Evolutionary conservation across 371 early-diverging fungal genomes (phyloP), one percentile per base, ranked within the genome.

Genomic region (Cokeromyces recurvatus): DNA sequence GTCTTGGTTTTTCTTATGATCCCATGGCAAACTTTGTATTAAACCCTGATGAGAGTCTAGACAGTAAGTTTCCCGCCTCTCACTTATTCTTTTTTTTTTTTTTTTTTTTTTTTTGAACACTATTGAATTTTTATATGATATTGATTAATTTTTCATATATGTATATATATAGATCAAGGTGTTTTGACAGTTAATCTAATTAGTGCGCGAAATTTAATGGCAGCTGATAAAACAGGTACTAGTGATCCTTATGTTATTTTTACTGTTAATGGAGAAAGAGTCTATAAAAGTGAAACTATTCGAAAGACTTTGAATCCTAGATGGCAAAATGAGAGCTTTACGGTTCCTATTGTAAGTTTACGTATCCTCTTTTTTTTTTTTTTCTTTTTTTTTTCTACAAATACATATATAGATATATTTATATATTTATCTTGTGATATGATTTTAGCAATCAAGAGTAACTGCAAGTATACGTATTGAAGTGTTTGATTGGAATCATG

Each of bases 191-290:
- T 74, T 4, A 65, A 64, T 0, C 49, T 80, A 19, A 39, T 80
- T 14, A 66, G 68, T 23, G 81, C 72, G 21, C 59, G 57, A n/a
- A 51, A 72, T 32, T 47, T 79, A 36, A 64, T 74, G 55, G 77
- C 79, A n/a, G 79, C 70, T 6, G 78, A 79, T 34, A 74, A 70
- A 34, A 51, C 62, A 1, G 72, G 72, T 42, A 78, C 80, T 0
- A 87, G 86, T 46, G 94, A 96, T 54, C 94, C 96, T 10, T 96
- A 85, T 59, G 79, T 88, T 5, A 65, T 80, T 12, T 81, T 92
- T 41, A 70, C 66, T 11, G 57, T 92, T 7, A 89, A 89, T 51
- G 91, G 87, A 20, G 84, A 84, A 48, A 86, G 86, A 40, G 79
- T 86, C 16, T 68, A 78, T 64, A 91, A 89, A 63, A 88, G 91